Evolutionary conservation across 345 rosid species (phyloP), one percentile per base, ranked within the genome.

Genomic region (Lagerstroemia speciosa): DNA sequence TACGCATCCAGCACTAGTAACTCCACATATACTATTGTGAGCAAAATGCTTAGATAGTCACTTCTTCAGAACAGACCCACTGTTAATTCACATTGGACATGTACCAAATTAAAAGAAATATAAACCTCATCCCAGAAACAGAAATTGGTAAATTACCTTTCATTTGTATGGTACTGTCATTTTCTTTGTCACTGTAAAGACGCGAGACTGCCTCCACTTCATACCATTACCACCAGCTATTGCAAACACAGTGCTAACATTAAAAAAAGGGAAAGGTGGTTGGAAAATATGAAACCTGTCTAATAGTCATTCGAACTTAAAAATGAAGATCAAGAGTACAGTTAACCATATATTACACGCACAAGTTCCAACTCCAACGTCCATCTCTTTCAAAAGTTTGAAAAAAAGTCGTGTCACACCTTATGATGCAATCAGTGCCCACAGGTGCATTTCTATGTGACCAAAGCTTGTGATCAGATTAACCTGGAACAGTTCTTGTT

Each of bases 211-310:
- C 84, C 89, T 84, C 86, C 87, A 85, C 90, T 91, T 82, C 91
- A 90, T 82, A 86, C 84, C n/a, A n/a, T n/a, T n/a, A n/a, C n/a
- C 93, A 86, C 74, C 71, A 76, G 76, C 88, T 89, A 95, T 93
- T 90, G 96, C 94, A 93, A 89, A 83, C 93, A 93, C 88, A 91
- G 84, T 74, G 80, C 79, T 78, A 85, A 84, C 75, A 85, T 91
- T 83, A 85, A 87, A 74, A 82, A 68, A 31, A 83, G 58, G 30
- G 66, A 60, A 67, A 6, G 41, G 46, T 31, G 38, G 12, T 46
- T 45, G 38, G 33, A 41, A 29, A 14, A 52, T 52, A 38, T 53
- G 17, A 50, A 71, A 50, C 50, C 67, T 16, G 38, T 65, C 32
- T 29, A 50, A 58, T 60, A 58, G 34, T 38, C 27, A n/a, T 52